A percentile compares a stretch with the other conserved stretches of the same genome.
Evolutionary conservation across 1,284 basidiomycete species (phyloP).

Genomic region (Boletellus deceptivus): DNA sequence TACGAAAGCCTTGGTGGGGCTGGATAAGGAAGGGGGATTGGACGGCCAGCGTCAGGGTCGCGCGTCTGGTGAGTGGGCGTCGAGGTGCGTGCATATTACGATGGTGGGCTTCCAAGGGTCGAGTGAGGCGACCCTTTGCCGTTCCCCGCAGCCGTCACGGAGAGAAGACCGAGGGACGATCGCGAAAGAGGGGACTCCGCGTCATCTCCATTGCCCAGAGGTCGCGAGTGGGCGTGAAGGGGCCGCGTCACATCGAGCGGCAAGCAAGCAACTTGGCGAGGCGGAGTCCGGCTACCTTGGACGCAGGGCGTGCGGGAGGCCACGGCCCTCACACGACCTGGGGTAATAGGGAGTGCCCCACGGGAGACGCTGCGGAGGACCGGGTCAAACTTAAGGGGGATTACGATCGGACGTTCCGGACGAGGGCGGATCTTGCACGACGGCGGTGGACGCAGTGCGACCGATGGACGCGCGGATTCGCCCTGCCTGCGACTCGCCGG

Average conservation of each 20-base stretch:
- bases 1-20: conserved; percentile 14
- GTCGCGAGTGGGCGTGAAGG: conserved; percentile 9
- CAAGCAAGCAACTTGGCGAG: conserved; percentile 7
- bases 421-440: conserved; percentile 27
- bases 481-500: too few species aligned
- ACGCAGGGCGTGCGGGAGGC: too few species aligned
- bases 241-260: not conserved
- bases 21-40: conserved; percentile 20
- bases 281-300: conserved; percentile 2
- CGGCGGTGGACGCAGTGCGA: conserved; percentile 2
- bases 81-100: not conserved
- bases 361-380: conserved; percentile 21
- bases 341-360: conserved; percentile 30
- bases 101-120: not conserved
- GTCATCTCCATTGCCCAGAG: conserved; percentile 3
- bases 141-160: conserved; percentile 7
- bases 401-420: conserved; percentile 13
- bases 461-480: not conserved
- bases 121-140: not conserved
- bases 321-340: conserved; percentile 32
- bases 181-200: conserved; percentile 1
- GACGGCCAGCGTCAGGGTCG: conserved; percentile 13
- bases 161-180: not conserved
- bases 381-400: conserved; percentile 8
- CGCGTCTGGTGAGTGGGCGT: conserved; percentile 8